Conservation (phyloP, 2,329 filamentous ascomycete species). For the Hypoxylon sp. region DNA sequence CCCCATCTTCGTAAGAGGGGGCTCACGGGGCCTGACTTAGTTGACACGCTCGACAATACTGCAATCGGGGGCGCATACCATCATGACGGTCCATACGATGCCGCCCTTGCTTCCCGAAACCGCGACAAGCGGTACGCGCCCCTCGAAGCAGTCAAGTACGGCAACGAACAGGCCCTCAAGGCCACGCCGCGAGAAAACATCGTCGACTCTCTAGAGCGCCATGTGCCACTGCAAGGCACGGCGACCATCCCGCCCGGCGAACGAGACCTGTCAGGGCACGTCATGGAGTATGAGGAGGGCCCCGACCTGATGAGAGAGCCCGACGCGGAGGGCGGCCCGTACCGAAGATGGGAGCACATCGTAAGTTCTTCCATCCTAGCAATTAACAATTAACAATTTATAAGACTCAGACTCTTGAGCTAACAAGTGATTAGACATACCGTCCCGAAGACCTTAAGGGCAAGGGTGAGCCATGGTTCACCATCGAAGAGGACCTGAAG, state of each 20-base stretch:
- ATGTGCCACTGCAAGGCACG: conserved; percentile 86
- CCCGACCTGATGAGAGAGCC: conserved; percentile 85
- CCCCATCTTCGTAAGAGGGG: conserved; percentile 77
- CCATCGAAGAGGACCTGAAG: conserved; percentile 77
- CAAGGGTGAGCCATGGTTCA: conserved; percentile 83
- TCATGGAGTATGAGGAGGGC: conserved; percentile 88
- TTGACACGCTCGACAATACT: conserved; percentile 82
- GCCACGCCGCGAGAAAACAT: conserved; percentile 87
- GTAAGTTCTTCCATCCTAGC: conserved; percentile 65
- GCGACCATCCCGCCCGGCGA: conserved; percentile 82
- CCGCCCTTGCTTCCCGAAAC: conserved; percentile 82
- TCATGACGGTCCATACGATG: conserved; percentile 92
- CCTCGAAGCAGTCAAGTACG: conserved; percentile 79
- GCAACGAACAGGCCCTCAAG: conserved; percentile 81
- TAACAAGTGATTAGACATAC: conserved; percentile 68
- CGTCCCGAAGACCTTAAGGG: conserved; percentile 84
- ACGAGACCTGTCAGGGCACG: conserved; percentile 76
- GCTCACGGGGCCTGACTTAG: conserved; percentile 79
- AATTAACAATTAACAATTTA: conserved; percentile 44
- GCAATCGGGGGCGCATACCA: conserved; percentile 79
- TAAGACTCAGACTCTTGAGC: not conserved
- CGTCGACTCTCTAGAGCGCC: conserved; percentile 77
- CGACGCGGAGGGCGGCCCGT: conserved; percentile 78
- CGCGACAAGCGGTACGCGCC: conserved; percentile 74
- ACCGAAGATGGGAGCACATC: conserved; percentile 80